phyloP scores from a whole-genome alignment of 257 asterid genomes.

The Datura wrightii region DNA sequence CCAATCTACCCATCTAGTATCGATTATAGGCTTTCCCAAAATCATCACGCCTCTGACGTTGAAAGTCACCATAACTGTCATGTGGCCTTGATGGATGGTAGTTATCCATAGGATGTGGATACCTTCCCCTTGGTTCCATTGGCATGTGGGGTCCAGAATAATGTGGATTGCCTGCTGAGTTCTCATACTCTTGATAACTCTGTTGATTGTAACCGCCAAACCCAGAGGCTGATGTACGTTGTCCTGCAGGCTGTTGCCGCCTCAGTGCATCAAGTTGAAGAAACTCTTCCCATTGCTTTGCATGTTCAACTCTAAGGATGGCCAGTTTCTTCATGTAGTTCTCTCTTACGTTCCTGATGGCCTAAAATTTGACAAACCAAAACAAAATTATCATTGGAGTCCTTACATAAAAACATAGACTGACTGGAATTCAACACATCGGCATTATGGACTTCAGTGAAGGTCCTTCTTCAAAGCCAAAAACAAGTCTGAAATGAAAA shows the following conservation, averaged over 20 bases:
- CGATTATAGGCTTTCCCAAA: constrained; percentile 69
- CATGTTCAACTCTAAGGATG: constrained; percentile 65
- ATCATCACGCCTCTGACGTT: constrained; percentile 77
- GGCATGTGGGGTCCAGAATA: constrained; percentile 62
- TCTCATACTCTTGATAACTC: constrained; percentile 56
- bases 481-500: background rate
- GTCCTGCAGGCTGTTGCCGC: constrained; percentile 64
- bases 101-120: constrained; percentile 60
- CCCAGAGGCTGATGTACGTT: constrained; percentile 56
- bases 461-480: background rate
- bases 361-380: constrained; percentile 55
- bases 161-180: constrained; percentile 56
- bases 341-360: constrained; percentile 73
- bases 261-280: constrained; percentile 70
- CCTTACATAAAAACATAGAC: background rate
- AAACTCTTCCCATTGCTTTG: constrained; percentile 84
- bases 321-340: constrained; percentile 64
- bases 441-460: background rate
- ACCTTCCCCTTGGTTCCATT: constrained; percentile 65
- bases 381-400: background rate
- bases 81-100: constrained; percentile 76
- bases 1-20: constrained; percentile 57
- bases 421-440: background rate
- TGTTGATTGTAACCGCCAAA: constrained; percentile 62
- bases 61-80: constrained; percentile 63